These are phyloP conservation scores for Backusella circina DNA, from an alignment of 192 early-diverging fungal genomes.

Conservation along the genomic window DNA sequence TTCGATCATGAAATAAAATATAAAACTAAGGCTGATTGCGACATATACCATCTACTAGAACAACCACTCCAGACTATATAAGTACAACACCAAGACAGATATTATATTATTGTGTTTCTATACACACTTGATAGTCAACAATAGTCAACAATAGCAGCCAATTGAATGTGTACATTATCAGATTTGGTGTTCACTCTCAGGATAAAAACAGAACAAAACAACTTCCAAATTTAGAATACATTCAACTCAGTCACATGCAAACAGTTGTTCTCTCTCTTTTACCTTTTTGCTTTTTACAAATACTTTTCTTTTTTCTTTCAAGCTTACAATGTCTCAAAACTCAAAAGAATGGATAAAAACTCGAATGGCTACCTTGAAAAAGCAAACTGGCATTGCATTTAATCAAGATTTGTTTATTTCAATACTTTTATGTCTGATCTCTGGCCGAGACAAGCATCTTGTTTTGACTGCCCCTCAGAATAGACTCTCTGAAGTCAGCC, in stretches of 20 bases:
- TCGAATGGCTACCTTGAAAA: conserved; percentile 40
- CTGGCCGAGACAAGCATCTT: conserved; percentile 43
- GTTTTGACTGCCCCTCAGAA: conserved; percentile 41
- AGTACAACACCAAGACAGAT: background rate
- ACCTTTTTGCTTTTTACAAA: background rate
- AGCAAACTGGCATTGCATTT: conserved; percentile 37
- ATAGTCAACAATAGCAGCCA: no score
- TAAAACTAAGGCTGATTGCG: no score
- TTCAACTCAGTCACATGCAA: background rate
- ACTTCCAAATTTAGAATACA: background rate
- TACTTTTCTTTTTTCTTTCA: background rate
- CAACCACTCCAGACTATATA: no score
- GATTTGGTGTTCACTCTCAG: background rate
- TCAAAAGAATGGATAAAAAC: conserved; percentile 44
- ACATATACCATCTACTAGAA: no score
- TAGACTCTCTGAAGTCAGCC: conserved; percentile 38
- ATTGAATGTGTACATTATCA: background rate
- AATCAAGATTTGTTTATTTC: conserved; percentile 55
- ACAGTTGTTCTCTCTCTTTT: background rate
- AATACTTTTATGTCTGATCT: conserved; percentile 50
- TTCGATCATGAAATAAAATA: no score
- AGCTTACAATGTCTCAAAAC: conserved; percentile 6
- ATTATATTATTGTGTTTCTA: background rate
- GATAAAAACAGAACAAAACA: background rate
- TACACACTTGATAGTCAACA: no score